Percentiles rank a stretch among this genome's conserved stretches.
Conservation (phyloP, 257 asterid species). For the Nicotiana tabacum region DNA sequence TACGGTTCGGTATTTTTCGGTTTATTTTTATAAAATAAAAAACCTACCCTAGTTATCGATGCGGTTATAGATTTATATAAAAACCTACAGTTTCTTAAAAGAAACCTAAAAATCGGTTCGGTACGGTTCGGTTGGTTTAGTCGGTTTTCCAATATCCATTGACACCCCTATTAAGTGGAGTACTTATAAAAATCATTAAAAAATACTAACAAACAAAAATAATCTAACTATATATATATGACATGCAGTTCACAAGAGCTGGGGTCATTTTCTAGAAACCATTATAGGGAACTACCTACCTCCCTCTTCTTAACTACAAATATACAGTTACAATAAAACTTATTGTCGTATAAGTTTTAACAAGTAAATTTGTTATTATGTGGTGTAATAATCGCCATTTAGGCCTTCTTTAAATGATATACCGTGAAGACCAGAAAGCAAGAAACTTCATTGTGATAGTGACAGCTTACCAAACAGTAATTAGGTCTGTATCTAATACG, state of each 20-base stretch:
- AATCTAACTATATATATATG: neutral
- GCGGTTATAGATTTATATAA: too few relatives aligned
- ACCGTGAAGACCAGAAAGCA: neutral
- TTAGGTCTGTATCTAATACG: neutral
- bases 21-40: too few relatives aligned
- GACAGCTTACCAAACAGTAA: neutral
- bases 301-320: neutral
- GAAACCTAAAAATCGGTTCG: too few relatives aligned
- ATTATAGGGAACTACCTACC: neutral
- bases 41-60: too few relatives aligned
- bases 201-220: too few relatives aligned
- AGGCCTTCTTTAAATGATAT: neutral
- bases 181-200: too few relatives aligned
- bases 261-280: neutral
- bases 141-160: too few relatives aligned
- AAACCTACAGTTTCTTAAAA: too few relatives aligned
- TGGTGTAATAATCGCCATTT: neutral
- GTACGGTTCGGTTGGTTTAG: too few relatives aligned
- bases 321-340: too few relatives aligned
- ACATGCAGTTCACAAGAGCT: neutral
- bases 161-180: too few relatives aligned
- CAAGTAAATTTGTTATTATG: neutral
- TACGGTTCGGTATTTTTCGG: too few relatives aligned
- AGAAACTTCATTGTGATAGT: neutral
- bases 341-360: neutral